Conservation (phyloP, 163 green algal genomes). For the Chlorella variabilis region DNA sequence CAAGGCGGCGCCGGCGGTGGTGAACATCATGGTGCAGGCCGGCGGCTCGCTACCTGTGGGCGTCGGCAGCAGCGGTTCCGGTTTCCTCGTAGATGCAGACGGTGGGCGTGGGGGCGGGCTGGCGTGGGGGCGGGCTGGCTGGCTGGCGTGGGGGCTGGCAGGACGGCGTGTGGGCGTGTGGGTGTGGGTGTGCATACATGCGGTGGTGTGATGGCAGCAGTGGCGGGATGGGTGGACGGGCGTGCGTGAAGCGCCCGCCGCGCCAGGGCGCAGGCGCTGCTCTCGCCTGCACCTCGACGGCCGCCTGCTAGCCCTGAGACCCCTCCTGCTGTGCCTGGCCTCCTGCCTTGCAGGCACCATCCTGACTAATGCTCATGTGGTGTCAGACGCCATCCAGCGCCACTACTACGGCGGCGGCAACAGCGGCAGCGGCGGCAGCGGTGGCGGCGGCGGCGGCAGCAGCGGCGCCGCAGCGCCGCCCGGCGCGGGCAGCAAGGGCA, state of each 20-base stretch:
- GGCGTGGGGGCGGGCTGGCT: neutral
- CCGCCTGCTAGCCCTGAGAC: no score
- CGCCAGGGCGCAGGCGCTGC: no score
- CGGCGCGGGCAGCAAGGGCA: slow-evolving; percentile 1
- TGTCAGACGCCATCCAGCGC: slow-evolving; percentile 14
- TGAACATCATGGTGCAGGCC: slow-evolving; percentile 59
- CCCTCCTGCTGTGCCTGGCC: no score
- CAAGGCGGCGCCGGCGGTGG: slow-evolving; percentile 60
- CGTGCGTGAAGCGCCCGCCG: no score
- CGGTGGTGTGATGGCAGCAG: no score
- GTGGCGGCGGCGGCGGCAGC: neutral
- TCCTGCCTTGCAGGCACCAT: slow-evolving; percentile 47
- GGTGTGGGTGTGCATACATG: no score
- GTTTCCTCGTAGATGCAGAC: slow-evolving; percentile 67
- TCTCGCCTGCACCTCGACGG: no score
- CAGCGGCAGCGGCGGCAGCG: neutral
- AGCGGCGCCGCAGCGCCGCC: neutral
- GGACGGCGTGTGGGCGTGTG: no score
- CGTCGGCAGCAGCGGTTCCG: slow-evolving; percentile 50
- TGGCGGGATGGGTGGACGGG: no score
- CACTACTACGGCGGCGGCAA: neutral
- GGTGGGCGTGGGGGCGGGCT: neutral
- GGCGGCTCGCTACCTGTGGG: slow-evolving; percentile 10
- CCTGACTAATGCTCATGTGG: slow-evolving; percentile 76
- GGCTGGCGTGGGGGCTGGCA: neutral